Conservation (phyloP, 2,329 filamentous ascomycete genomes). For the Apiospora malaysiana region DNA sequence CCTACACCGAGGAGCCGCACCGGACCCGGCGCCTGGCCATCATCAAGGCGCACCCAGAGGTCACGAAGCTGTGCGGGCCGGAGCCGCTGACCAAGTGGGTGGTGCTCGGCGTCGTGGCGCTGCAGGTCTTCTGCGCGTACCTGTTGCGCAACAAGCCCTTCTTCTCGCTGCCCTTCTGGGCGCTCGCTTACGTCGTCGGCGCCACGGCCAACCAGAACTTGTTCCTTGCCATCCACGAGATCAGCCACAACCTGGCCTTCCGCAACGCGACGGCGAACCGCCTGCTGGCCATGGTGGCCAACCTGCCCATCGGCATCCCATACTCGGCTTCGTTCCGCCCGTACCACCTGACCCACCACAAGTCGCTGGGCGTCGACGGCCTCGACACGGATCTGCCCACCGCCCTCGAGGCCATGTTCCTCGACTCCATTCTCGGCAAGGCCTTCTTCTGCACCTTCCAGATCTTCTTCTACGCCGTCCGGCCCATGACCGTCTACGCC, state of each 20-base stretch:
- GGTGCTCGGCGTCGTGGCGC: slow-evolving; percentile 79
- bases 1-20: slow-evolving; percentile 97
- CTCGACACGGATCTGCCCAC: slow-evolving; percentile 96
- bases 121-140: slow-evolving; percentile 81
- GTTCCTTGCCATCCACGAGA: slow-evolving; percentile 98
- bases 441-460: slow-evolving; percentile 99
- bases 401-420: slow-evolving; percentile 85
- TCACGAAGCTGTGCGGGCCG: slow-evolving; percentile 95
- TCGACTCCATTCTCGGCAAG: slow-evolving; percentile 95
- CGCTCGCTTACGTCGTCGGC: slow-evolving; percentile 87
- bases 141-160: slow-evolving; percentile 78
- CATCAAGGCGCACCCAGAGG: slow-evolving; percentile 97
- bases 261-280: slow-evolving; percentile 80
- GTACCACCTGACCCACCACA: slow-evolving; percentile 98
- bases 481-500: slow-evolving; percentile 92
- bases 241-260: slow-evolving; percentile 97
- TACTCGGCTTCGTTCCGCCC: slow-evolving; percentile 97
- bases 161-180: slow-evolving; percentile 83
- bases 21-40: slow-evolving; percentile 88
- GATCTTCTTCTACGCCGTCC: slow-evolving; percentile 97
- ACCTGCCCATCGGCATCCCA: slow-evolving; percentile 92
- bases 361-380: slow-evolving; percentile 94
- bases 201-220: slow-evolving; percentile 98
- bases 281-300: slow-evolving; percentile 88
- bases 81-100: slow-evolving; percentile 96